Conservation (phyloP, 768 basidiomycete genomes). For the Inosperma sp. region DNA sequence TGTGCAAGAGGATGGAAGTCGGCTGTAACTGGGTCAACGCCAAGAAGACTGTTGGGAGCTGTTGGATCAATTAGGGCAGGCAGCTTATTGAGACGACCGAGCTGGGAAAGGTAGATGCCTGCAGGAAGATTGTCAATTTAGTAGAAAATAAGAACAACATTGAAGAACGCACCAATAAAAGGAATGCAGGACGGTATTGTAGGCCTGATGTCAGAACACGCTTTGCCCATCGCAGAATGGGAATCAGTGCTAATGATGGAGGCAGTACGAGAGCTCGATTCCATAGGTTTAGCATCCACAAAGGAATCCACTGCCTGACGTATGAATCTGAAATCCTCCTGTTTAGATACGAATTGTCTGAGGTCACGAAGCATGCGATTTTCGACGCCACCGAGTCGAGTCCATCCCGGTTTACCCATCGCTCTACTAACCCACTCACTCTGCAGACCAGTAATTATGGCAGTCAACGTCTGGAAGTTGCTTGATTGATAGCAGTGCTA, state of each 20-base stretch:
- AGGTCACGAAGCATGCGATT: slow-evolving; percentile 69
- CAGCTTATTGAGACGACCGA: slow-evolving; percentile 58
- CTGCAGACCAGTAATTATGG: slow-evolving; percentile 73
- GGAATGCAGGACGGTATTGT: slow-evolving; percentile 62
- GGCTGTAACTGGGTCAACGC: slow-evolving; percentile 56
- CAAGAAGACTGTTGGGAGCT: slow-evolving; percentile 63
- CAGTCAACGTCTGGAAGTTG: slow-evolving; percentile 76
- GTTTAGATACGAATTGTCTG: slow-evolving; percentile 56
- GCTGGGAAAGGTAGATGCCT: slow-evolving; percentile 77
- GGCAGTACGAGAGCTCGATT: slow-evolving; percentile 48
- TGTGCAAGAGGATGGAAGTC: slow-evolving; percentile 66
- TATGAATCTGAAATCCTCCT: slow-evolving; percentile 72
- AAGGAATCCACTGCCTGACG: slow-evolving; percentile 60
- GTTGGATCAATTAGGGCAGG: slow-evolving; percentile 84
- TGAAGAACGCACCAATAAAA: slow-evolving; percentile 60
- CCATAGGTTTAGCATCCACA: slow-evolving; percentile 59
- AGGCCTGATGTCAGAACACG: slow-evolving; percentile 37
- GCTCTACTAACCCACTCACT: slow-evolving; percentile 63
- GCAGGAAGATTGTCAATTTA: slow-evolving; percentile 7
- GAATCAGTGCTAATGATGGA: slow-evolving; percentile 48
- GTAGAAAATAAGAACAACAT: neutral
- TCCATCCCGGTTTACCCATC: slow-evolving; percentile 60
- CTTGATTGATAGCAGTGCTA: slow-evolving; percentile 78
- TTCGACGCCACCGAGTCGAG: slow-evolving; percentile 64
- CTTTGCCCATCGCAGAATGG: slow-evolving; percentile 34